Evolutionary conservation across 495 filamentous ascomycete species (phyloP), one percentile per base, ranked within the genome.

Genomic region (Trichoderma parareesei): DNA sequence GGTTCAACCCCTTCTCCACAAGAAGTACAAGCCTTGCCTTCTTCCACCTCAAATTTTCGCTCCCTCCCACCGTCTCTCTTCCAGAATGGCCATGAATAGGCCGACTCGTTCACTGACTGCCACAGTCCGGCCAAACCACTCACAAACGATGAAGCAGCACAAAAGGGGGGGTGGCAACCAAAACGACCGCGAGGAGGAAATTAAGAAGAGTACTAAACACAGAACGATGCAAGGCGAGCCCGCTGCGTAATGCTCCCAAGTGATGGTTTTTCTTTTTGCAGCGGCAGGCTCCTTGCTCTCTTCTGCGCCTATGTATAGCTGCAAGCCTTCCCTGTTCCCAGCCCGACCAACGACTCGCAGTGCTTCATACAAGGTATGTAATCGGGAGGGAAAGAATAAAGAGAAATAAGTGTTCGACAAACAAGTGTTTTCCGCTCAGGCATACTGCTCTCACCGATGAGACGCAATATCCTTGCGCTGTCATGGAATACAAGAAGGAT

Each of bases 401-500:
- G 14, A 49, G 46, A 18, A 20, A 20, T 49, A 49, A 18, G 16
- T 6, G 27, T 27, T 27, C 9, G 18, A 18, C 27, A 49, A 18
- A 38, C 16, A 57, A 13, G 11, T 57, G 53, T 27, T 27, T 27
- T 57, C 8, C 8, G 6, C 53, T 35, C 53, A 57, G 37, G 16
- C 27, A 37, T 37, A 37, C 37, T 33, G 33, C 53, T 33, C 33
- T 37, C 53, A 38, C 27, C 10, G 18, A 14, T 57, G 53, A 57
- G 53, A 4, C 53, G 37, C 33, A 18, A 13, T 57, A 35, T 57
- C 53, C 37, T 49, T 57, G 33, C 53, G 53, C 16, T 57, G 33
- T 33, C 53, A 35, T 57, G 27, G 53, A 9, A 57, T 57, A 33
- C 53, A 57, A 57, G 53, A 57, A 57, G 27, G 11, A 38, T 57